Conservation (phyloP, 139 green algal species). For the Microglena sp. region DNA sequence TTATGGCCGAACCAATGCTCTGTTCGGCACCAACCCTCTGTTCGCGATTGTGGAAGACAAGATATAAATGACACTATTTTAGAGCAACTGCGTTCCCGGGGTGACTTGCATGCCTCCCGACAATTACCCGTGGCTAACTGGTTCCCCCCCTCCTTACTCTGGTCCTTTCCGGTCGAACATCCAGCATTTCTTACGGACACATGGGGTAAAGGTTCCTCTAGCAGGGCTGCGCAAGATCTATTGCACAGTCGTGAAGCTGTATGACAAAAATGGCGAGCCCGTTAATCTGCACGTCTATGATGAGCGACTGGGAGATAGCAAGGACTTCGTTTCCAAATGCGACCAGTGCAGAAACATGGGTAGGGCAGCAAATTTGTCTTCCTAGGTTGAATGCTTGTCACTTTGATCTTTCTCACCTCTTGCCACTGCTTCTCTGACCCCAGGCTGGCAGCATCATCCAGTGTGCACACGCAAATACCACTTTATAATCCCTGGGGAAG, state of each 20-base stretch:
- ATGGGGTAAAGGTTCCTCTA: conserved; percentile 8
- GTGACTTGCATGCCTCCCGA: too few species aligned
- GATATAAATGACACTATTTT: too few species aligned
- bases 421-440: neutral
- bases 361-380: conserved; percentile 20
- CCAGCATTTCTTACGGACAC: neutral
- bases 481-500: conserved; percentile 69
- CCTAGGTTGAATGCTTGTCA: neutral
- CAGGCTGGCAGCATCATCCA: conserved; percentile 85
- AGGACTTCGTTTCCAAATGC: conserved; percentile 35
- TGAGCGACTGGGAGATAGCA: conserved; percentile 32
- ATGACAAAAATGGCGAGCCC: neutral
- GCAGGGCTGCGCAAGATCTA: conserved; percentile 3
- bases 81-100: too few species aligned
- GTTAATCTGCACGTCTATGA: conserved; percentile 51
- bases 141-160: too few species aligned
- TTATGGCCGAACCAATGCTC: too few species aligned
- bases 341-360: conserved; percentile 80
- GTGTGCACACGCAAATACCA: conserved; percentile 68
- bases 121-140: too few species aligned
- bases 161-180: conserved; percentile 4
- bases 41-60: too few species aligned
- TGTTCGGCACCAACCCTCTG: too few species aligned
- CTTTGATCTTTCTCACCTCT: neutral
- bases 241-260: conserved; percentile 1